A percentile compares a stretch with the other conserved stretches of the same genome.
These are phyloP conservation scores for Russula ochroleuca DNA, from an alignment of 768 basidiomycete species.

Conservation along the genomic window DNA sequence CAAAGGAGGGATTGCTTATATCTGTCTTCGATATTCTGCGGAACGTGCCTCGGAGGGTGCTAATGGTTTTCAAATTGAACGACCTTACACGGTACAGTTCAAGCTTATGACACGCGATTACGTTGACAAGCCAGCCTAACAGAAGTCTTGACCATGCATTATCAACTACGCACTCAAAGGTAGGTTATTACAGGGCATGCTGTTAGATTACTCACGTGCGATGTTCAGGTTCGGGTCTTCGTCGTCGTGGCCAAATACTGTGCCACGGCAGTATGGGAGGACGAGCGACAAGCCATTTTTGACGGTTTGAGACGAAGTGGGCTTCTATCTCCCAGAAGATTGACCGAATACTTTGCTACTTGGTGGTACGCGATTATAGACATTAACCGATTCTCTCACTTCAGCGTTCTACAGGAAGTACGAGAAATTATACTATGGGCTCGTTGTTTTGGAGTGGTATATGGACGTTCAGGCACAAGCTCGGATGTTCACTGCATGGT, in stretches of 20 bases:
- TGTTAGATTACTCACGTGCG: constrained; percentile 8
- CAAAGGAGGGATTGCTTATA: constrained; percentile 74
- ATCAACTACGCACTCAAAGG: constrained; percentile 81
- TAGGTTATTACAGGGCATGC: constrained; percentile 31
- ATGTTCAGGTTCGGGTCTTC: constrained; percentile 73
- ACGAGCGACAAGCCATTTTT: constrained; percentile 44
- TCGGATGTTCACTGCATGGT: constrained; percentile 57
- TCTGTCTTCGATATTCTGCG: constrained; percentile 87
- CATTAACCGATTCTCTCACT: not conserved
- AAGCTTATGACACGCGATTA: not conserved
- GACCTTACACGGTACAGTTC: constrained; percentile 66
- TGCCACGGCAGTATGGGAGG: constrained; percentile 70
- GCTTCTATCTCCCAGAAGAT: constrained; percentile 45
- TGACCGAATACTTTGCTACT: constrained; percentile 48
- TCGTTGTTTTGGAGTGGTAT: constrained; percentile 52
- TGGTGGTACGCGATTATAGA: constrained; percentile 59
- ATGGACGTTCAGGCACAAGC: constrained; percentile 61
- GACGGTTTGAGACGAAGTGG: constrained; percentile 47
- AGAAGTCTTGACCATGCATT: constrained; percentile 81
- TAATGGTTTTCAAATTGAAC: constrained; percentile 84
- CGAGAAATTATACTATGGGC: constrained; percentile 46
- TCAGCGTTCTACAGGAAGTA: constrained; percentile 48
- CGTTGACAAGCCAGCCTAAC: constrained; percentile 9
- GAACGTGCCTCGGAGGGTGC: constrained; percentile 73
- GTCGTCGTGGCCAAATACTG: constrained; percentile 90